phyloP scores from a whole-genome alignment of 1,284 basidiomycete species.

The Thecaphora frezii region DNA sequence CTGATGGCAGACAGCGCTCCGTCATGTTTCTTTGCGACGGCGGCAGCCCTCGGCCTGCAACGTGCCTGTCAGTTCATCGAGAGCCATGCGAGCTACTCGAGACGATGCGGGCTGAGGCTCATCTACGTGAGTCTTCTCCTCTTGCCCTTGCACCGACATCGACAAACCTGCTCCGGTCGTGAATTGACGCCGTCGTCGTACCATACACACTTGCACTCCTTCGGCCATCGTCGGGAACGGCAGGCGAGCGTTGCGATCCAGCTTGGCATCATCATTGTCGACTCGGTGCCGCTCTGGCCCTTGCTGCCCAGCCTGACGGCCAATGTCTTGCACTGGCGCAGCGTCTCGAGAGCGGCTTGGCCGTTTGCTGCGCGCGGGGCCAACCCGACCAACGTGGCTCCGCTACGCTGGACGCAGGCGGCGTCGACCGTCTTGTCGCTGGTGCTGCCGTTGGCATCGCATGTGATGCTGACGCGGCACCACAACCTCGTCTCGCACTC shows the following conservation, averaged over 20 bases:
- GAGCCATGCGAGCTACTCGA: conserved; percentile 15
- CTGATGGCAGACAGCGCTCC: no score
- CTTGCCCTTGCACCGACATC: no score
- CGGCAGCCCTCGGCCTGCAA: conserved; percentile 22
- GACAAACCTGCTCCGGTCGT: no score
- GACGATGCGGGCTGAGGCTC: conserved; percentile 13
- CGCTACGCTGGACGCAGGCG: neutral
- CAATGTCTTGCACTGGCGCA: conserved; percentile 8
- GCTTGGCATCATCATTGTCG: conserved; percentile 5
- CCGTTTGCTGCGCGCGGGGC: conserved; percentile 5
- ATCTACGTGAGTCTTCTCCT: conserved; percentile 4
- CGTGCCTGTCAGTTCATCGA: conserved; percentile 32
- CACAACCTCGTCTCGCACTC: conserved; percentile 17
- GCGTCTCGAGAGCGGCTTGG: conserved; percentile 12
- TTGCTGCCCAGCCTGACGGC: conserved; percentile 10
- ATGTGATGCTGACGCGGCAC: conserved; percentile 19
- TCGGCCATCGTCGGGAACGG: neutral
- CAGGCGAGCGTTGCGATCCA: neutral
- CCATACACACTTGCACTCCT: no score
- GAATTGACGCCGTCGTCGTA: no score
- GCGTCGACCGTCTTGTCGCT: conserved; percentile 4
- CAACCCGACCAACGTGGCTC: no score
- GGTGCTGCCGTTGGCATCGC: conserved; percentile 17
- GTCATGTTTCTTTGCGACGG: neutral
- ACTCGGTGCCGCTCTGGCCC: conserved; percentile 16